Percentiles rank a stretch among this genome's conserved stretches.
phyloP scores from a whole-genome alignment of 148 eudicot species.

The Fallopia convolvulus region DNA sequence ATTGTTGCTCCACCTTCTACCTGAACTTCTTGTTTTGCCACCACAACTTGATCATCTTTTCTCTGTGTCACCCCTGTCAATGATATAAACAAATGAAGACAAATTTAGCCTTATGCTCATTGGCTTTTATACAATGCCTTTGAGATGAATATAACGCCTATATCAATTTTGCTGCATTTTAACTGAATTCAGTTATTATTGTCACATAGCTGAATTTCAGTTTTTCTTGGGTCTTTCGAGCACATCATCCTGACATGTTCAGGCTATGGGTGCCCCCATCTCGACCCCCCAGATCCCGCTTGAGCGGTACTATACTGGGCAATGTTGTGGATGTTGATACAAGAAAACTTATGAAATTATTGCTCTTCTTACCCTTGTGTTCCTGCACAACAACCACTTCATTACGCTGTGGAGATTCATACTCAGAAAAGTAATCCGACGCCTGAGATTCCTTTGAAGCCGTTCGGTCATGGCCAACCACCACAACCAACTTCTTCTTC shows the following conservation, averaged over 20 bases:
- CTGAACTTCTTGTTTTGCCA: not conserved
- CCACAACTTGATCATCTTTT: not conserved
- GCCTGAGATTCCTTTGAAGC: slow-evolving; percentile 9
- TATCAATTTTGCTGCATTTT: no score
- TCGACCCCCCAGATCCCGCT: no score
- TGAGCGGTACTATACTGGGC: no score
- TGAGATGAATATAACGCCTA: no score
- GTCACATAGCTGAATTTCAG: no score
- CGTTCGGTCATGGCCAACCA: slow-evolving; percentile 9
- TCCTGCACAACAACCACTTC: not conserved
- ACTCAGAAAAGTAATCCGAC: slow-evolving; percentile 6
- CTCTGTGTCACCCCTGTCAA: not conserved
- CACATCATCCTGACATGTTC: no score
- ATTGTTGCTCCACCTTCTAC: not conserved
- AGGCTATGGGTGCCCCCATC: no score
- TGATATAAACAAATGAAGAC: not conserved
- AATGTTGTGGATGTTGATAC: not conserved
- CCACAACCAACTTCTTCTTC: slow-evolving; percentile 7
- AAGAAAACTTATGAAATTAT: not conserved
- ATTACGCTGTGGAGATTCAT: slow-evolving; percentile 6
- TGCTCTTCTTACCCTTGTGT: not conserved
- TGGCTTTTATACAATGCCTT: no score
- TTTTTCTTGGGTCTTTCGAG: no score
- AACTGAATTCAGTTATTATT: no score
- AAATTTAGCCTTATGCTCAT: not conserved